These are phyloP conservation scores for Umbelopsis sp. DNA, from an alignment of 192 early-diverging fungal species.

Conservation along the genomic window DNA sequence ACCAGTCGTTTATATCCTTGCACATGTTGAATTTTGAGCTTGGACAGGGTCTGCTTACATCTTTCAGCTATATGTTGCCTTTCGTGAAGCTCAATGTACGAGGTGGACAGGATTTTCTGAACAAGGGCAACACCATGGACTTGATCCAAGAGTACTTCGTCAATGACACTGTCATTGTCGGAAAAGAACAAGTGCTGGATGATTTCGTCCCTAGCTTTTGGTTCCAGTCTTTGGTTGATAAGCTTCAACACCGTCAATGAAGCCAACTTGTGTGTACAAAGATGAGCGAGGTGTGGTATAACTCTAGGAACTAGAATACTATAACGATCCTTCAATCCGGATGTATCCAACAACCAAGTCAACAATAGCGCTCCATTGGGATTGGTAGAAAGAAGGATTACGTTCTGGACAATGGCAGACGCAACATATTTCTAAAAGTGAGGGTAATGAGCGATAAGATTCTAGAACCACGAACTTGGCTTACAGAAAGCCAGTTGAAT, in stretches of 20 bases:
- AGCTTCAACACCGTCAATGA: slow-evolving; percentile 84
- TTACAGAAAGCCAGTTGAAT: background rate
- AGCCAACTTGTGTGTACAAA: slow-evolving; percentile 93
- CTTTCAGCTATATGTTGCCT: slow-evolving; percentile 76
- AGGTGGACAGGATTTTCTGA: slow-evolving; percentile 86
- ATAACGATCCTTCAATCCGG: slow-evolving; percentile 79
- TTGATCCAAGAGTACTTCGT: slow-evolving; percentile 76
- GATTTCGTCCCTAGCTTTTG: slow-evolving; percentile 84
- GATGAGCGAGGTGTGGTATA: slow-evolving; percentile 70
- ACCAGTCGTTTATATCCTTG: slow-evolving; percentile 80
- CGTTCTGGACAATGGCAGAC: slow-evolving; percentile 83
- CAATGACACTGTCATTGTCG: slow-evolving; percentile 61
- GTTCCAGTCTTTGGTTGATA: slow-evolving; percentile 87
- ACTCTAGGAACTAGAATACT: slow-evolving; percentile 82
- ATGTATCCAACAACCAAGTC: slow-evolving; percentile 94
- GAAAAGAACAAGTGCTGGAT: slow-evolving; percentile 84
- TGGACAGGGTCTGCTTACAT: slow-evolving; percentile 58
- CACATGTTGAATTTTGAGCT: slow-evolving; percentile 64
- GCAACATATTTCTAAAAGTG: slow-evolving; percentile 84
- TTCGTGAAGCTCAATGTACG: slow-evolving; percentile 76
- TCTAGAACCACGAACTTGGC: background rate
- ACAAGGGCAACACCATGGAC: slow-evolving; percentile 85
- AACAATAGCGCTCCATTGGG: slow-evolving; percentile 91
- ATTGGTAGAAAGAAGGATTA: slow-evolving; percentile 80
- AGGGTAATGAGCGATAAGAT: background rate